Evolutionary conservation across 352 stramenopile species (phyloP), one percentile per base, ranked within the genome.

Genomic region (Globisporangium paroecandrum): DNA sequence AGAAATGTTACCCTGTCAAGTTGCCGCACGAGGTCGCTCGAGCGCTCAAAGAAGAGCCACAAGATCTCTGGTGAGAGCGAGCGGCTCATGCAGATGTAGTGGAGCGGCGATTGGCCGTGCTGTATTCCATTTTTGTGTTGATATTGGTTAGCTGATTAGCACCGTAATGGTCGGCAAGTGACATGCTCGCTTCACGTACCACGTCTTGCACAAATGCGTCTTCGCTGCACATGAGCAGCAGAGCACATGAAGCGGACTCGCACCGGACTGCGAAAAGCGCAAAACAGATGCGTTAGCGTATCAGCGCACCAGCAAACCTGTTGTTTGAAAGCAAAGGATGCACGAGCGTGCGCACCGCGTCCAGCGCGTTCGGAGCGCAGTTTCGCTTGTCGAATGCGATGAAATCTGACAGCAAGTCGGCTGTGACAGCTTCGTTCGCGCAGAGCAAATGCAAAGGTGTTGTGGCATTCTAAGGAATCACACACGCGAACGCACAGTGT

Each of bases 41-140:
- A 79, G 27, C 80, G 81, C 65, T 91, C 84, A 34, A 90, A 85
- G 47, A 93, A 89, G 13, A 91, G 71, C 84, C 84, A 93, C 4
- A 91, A 57, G 15, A 90, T 68, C 43, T 93, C 79, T 3, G 83
- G 66, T 7, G 78, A 78, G 49, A 93, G 72, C 0, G 73, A 58
- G 13, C 56, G 69, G 64, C 89, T 91, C 78, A 87, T 87, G 56
- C 82, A 91, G 18, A 89, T 49, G 43, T 93, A 93, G 66, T 93
- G 85, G 29, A 93, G 76, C 3, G 85, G 84, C 13, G 82, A 89
- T 56, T 75, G 72, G 0, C 68, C 81, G 64, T 89, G 74, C 83
- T 91, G 49, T 7, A 24, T 13, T 32, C 12, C 59, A 3, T 43
- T 15, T 6, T 2, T 15, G 15, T n/a, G 15, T 49, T 49, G 13